Conservation (phyloP, 169 alveolate species). For the Eimeria nieschulzi region DNA sequence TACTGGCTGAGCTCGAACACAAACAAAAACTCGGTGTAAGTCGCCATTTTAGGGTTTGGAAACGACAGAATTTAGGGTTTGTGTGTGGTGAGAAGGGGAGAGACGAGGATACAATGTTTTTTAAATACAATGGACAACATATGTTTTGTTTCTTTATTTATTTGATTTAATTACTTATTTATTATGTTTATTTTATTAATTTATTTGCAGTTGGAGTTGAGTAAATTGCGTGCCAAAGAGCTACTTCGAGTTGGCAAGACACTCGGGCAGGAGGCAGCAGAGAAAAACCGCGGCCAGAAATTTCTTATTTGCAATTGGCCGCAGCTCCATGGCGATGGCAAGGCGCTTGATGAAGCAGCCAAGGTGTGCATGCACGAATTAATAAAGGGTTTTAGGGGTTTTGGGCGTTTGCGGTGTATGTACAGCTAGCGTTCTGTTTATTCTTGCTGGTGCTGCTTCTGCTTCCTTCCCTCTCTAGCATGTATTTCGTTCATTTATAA, state of each 20-base stretch:
- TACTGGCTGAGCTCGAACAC: constrained; percentile 65
- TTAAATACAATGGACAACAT: background rate
- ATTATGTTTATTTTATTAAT: too few species aligned
- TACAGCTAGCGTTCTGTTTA: too few species aligned
- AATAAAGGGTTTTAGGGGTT: too few species aligned
- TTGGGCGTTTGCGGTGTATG: too few species aligned
- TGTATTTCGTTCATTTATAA: too few species aligned
- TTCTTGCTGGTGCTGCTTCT: too few species aligned
- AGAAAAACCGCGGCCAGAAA: constrained; percentile 12
- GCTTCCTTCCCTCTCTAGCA: background rate
- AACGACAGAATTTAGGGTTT: background rate
- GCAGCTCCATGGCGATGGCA: constrained; percentile 75
- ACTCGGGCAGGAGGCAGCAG: constrained; percentile 66
- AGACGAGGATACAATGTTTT: background rate
- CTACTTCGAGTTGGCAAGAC: constrained; percentile 64
- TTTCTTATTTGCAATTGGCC: constrained; percentile 30
- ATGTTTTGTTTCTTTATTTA: background rate
- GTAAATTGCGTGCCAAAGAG: constrained; percentile 72
- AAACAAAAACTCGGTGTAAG: constrained; percentile 60
- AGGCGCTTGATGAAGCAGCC: constrained; percentile 73
- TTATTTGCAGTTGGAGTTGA: constrained; percentile 58
- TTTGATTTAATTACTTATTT: too few species aligned
- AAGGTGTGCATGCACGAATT: constrained; percentile 34
- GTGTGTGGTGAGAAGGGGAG: background rate
- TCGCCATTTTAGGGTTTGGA: background rate